Base-by-base conservation (phyloP, 2,329 filamentous ascomycete genomes). In the Trichothecium sympodiale region DNA sequence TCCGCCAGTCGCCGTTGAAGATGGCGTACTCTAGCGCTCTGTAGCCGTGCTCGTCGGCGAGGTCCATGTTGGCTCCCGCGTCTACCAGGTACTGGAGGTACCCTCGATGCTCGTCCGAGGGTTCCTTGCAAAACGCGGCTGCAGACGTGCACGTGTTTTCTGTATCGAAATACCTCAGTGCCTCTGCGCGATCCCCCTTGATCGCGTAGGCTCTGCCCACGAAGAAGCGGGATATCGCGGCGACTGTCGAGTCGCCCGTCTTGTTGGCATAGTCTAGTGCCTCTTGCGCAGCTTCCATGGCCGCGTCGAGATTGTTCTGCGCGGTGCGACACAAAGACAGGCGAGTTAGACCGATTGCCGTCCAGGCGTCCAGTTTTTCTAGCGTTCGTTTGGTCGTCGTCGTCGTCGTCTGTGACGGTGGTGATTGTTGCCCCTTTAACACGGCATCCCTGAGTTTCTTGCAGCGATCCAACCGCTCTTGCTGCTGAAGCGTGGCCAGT, bases 121-220 rank as follows among this genome's bases (percentile, higher is more conserved):
- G 56, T 37, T 62, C 60, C 36, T 56, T 61, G 43, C 51, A 56
- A 14, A 63, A 41, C 1, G 54, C 56, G 15, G 59, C 55, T n/a
- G 52, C 51, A 5, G 57, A 51, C 0, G 56, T 51, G 36, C 52
- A 55, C 1, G 36, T 37, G 10, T 42, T 38, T 1, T 38, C 35
- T 2, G 46, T 29, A 33, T 56, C 52, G 41, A 59, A 56, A 28
- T 53, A 47, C 13, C 33, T 15, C 26, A 53, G 34, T 2, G 55
- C 56, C 27, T 49, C 47, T 9, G 47, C 42, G 2, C 29, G 35
- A 17, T 45, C 43, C 1, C 51, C 52, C 5, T 44, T 34, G 3
- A 32, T 18, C 1, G 52, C 42, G 3, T 59, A 35, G 5, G 52
- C 53, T 2, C 48, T 44, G 0, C 56, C 57, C 34, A 52, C 48